These are phyloP conservation scores for Polytrichum commune DNA, from an alignment of 225 moss, liverwort and hornwort genomes.

Conservation along the genomic window DNA sequence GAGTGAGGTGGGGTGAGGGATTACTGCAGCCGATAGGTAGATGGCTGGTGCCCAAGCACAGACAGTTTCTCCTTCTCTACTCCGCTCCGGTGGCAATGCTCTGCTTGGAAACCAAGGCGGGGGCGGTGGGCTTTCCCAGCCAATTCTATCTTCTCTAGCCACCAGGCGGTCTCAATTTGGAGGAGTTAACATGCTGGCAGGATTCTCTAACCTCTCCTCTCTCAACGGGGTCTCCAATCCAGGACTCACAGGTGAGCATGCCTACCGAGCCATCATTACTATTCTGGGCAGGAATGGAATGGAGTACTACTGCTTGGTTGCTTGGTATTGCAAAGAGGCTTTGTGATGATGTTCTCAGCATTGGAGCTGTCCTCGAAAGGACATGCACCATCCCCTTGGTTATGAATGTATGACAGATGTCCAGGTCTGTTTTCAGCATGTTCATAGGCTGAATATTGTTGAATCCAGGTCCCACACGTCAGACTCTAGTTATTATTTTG, in stretches of 20 bases:
- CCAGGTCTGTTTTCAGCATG: no score
- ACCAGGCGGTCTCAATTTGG: conserved; percentile 51
- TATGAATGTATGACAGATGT: no score
- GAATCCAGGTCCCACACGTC: no score
- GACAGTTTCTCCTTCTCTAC: conserved; percentile 39
- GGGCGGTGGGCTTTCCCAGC: conserved; percentile 19
- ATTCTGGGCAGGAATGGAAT: no score
- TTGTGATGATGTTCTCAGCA: no score
- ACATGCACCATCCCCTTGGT: no score
- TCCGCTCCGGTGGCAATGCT: conserved; percentile 39
- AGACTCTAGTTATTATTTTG: no score
- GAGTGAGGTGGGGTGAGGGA: conserved; percentile 36
- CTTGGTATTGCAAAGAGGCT: no score
- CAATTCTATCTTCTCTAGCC: conserved; percentile 33
- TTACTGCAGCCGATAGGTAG: conserved; percentile 28
- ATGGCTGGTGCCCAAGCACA: conserved; percentile 65
- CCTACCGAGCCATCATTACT: no score
- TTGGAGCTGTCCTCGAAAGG: no score
- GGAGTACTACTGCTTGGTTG: no score
- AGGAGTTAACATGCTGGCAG: conserved; percentile 56
- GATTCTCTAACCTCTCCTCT: conserved; percentile 45
- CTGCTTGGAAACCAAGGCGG: conserved; percentile 35
- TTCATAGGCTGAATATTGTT: no score
- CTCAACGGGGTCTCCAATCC: conserved; percentile 55
- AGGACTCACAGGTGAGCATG: conserved; percentile 41